These are phyloP conservation scores for Rhynchosporium agropyri DNA, from an alignment of 2,329 filamentous ascomycete genomes.

Conservation along the genomic window DNA sequence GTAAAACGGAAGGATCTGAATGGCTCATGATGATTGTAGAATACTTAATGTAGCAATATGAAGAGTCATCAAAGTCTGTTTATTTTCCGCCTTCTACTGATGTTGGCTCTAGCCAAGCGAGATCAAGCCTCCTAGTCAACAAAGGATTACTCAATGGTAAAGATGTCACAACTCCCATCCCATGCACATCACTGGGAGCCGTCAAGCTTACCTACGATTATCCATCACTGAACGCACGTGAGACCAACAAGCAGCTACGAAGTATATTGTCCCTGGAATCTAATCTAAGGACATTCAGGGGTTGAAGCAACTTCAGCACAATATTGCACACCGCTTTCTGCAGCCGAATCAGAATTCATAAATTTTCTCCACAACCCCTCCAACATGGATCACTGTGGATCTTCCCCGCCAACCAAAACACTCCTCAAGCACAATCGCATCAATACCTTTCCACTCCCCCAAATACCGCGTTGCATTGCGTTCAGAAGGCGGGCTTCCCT, in stretches of 20 bases:
- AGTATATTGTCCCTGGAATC: background rate
- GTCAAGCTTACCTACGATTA: background rate
- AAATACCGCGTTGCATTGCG: background rate
- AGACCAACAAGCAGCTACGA: slow-evolving; percentile 2
- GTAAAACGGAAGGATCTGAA: slow-evolving; percentile 26
- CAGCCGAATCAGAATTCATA: background rate
- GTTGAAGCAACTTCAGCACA: background rate
- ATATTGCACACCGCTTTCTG: slow-evolving; percentile 14
- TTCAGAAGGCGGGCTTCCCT: background rate
- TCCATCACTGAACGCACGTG: background rate
- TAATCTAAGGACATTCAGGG: background rate
- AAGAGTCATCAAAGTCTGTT: slow-evolving; percentile 9
- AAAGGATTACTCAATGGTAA: background rate
- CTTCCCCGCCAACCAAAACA: slow-evolving; percentile 11
- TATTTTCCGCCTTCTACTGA: background rate
- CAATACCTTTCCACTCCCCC: background rate
- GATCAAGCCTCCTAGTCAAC: background rate
- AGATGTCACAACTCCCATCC: background rate
- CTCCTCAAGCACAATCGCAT: slow-evolving; percentile 12
- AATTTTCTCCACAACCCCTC: background rate
- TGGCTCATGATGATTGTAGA: slow-evolving; percentile 29
- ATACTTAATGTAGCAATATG: slow-evolving; percentile 32
- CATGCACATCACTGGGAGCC: background rate
- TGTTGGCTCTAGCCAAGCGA: background rate
- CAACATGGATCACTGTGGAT: slow-evolving; percentile 6